These are phyloP conservation scores for Suhomyces bolitotheri DNA, from an alignment of 1,139 yeast genomes.

Conservation along the genomic window DNA sequence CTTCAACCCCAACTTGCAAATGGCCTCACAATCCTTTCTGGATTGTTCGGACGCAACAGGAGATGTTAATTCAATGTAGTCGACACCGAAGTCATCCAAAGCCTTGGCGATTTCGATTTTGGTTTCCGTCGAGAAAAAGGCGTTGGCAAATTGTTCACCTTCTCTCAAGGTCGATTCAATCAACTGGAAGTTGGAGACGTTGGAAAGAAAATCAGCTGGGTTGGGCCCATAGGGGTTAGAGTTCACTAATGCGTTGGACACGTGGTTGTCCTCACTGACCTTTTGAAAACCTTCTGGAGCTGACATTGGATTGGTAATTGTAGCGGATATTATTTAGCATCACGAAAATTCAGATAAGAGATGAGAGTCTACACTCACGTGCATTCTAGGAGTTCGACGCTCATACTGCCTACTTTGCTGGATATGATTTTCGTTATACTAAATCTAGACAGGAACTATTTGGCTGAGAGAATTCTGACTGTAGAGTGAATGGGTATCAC, in stretches of 20 bases:
- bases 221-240: slow-evolving; percentile 92
- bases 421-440: too few species aligned
- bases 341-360: slow-evolving; percentile 5
- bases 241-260: slow-evolving; percentile 18
- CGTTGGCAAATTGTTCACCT: slow-evolving; percentile 98
- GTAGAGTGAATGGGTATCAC: slow-evolving; percentile 7
- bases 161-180: slow-evolving; percentile 96
- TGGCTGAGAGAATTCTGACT: slow-evolving; percentile 8
- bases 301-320: slow-evolving; percentile 18
- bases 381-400: too few species aligned
- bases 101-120: slow-evolving; percentile 98
- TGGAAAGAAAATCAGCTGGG: slow-evolving; percentile 88
- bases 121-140: slow-evolving; percentile 92
- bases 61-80: slow-evolving; percentile 94
- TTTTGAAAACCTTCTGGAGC: slow-evolving; percentile 43
- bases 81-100: slow-evolving; percentile 95
- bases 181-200: slow-evolving; percentile 84
- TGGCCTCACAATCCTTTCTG: slow-evolving; percentile 92
- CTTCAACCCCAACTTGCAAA: slow-evolving; percentile 93
- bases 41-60: slow-evolving; percentile 98
- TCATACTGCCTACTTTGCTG: background rate
- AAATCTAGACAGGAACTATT: slow-evolving; percentile 9
- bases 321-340: background rate
- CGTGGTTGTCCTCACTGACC: slow-evolving; percentile 47
- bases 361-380: slow-evolving; percentile 5